Evolutionary conservation across 768 basidiomycete genomes (phyloP).

Genomic region (Brasilioporus rufonigricans): DNA sequence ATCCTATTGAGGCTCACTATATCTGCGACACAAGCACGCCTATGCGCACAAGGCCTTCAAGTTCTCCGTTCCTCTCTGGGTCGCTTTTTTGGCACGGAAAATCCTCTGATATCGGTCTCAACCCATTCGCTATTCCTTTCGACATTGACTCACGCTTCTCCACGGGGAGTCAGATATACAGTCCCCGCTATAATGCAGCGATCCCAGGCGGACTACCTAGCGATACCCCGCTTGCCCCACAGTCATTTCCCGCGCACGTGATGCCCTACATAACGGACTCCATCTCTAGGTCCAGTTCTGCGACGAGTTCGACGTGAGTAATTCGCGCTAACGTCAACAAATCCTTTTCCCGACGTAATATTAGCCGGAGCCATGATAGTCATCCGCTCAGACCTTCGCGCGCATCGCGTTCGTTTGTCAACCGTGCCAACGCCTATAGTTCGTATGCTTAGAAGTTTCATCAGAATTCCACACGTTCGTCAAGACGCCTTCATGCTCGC

Average conservation of each 20-base stretch:
- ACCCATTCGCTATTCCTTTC: constrained; percentile 35
- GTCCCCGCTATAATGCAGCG: constrained; percentile 2
- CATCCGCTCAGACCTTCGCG: constrained; percentile 18
- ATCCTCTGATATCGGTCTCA: constrained; percentile 25
- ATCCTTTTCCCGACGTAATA: constrained; percentile 3
- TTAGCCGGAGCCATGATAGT: constrained; percentile 32
- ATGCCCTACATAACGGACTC: constrained; percentile 17
- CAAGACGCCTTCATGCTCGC: constrained; percentile 22
- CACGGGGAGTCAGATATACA: constrained; percentile 1
- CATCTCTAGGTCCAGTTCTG: constrained; percentile 34
- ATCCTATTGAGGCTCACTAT: constrained; percentile 39
- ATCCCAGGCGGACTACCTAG: constrained; percentile 18
- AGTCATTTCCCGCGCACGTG: constrained; percentile 16
- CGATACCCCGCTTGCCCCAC: constrained; percentile 27
- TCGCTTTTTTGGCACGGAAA: constrained; percentile 12
- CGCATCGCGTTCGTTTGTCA: constrained; percentile 12
- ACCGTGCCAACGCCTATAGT: constrained; percentile 16
- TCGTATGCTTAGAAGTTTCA: constrained; percentile 21
- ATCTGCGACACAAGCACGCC: constrained; percentile 22
- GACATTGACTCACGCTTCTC: constrained; percentile 15
- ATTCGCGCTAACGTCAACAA: neutral
- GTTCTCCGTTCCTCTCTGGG: constrained; percentile 10
- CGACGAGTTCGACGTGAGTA: constrained; percentile 33
- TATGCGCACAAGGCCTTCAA: neutral
- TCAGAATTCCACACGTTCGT: constrained; percentile 2